These are phyloP conservation scores for Theileria equi DNA, from an alignment of 169 alveolate genomes.

Conservation along the genomic window DNA sequence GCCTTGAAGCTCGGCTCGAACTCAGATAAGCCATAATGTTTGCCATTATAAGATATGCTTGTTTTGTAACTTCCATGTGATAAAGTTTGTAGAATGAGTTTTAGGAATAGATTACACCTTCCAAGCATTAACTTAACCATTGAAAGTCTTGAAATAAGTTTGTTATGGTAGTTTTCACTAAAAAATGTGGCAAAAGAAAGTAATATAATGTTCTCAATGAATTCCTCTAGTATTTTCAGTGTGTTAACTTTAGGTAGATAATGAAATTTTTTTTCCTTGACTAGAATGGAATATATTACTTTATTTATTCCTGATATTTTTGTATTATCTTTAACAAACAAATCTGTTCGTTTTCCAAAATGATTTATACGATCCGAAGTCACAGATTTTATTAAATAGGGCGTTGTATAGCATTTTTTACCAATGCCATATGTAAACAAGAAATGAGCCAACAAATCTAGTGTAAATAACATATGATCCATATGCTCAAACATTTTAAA, in stretches of 20 bases:
- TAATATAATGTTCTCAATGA: conserved; percentile 25
- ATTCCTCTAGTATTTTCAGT: conserved; percentile 15
- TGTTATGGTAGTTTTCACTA: conserved; percentile 26
- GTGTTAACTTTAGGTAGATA: not conserved
- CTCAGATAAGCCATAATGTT: not conserved
- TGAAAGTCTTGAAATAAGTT: conserved; percentile 21
- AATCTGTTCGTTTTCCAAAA: too few species aligned
- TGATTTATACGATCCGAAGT: too few species aligned
- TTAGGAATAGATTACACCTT: conserved; percentile 30
- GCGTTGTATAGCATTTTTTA: not conserved
- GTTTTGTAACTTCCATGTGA: not conserved
- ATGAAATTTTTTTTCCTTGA: too few species aligned
- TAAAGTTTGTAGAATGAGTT: conserved; percentile 8
- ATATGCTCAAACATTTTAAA: conserved; percentile 15
- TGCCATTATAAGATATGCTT: not conserved
- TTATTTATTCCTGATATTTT: too few species aligned
- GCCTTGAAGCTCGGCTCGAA: conserved; percentile 6
- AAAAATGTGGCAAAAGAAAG: conserved; percentile 43
- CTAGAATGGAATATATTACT: too few species aligned
- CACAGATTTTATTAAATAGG: not conserved
- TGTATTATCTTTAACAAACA: too few species aligned
- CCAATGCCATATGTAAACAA: conserved; percentile 29
- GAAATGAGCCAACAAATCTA: conserved; percentile 46
- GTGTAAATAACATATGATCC: conserved; percentile 19
- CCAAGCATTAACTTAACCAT: conserved; percentile 37